A percentile compares a stretch with the other conserved stretches of the same genome.
Conservation (phyloP, 352 stramenopile genomes). For the Pilasporangium apinafurcum region DNA sequence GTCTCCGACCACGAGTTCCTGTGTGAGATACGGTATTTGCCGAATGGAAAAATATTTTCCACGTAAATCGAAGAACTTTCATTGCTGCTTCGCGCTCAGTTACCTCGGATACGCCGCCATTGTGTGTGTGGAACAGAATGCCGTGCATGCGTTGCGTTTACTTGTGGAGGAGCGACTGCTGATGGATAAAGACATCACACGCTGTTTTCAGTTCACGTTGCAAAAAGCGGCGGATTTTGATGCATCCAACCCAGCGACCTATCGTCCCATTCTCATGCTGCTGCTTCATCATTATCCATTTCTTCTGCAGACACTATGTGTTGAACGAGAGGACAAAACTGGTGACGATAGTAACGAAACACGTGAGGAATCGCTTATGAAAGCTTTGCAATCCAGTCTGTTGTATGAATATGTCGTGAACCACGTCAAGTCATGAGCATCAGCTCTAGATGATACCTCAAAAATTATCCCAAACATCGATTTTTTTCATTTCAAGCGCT, state of each 20-base stretch:
- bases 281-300: slow-evolving; percentile 18
- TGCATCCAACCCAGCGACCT: slow-evolving; percentile 15
- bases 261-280: slow-evolving; percentile 31
- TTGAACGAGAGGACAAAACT: background rate
- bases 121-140: slow-evolving; percentile 35
- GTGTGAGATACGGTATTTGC: slow-evolving; percentile 25
- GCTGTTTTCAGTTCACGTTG: slow-evolving; percentile 26
- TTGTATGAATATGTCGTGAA: slow-evolving; percentile 47
- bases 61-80: slow-evolving; percentile 8
- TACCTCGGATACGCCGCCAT: slow-evolving; percentile 34
- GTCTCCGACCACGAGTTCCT: background rate
- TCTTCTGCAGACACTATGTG: slow-evolving; percentile 15
- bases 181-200: slow-evolving; percentile 26
- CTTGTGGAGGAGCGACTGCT: slow-evolving; percentile 18
- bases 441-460: background rate
- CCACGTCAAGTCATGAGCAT: background rate
- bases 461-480: slow-evolving; percentile 1
- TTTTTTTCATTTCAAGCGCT: background rate
- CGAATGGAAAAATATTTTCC: slow-evolving; percentile 23
- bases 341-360: slow-evolving; percentile 1
- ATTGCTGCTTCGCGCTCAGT: slow-evolving; percentile 26
- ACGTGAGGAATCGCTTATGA: slow-evolving; percentile 11
- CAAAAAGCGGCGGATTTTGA: slow-evolving; percentile 23
- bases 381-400: slow-evolving; percentile 36
- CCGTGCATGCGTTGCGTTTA: slow-evolving; percentile 20